phyloP scores from a whole-genome alignment of 805 yeast species.

The Groenewaldozyma salmanticensis region DNA sequence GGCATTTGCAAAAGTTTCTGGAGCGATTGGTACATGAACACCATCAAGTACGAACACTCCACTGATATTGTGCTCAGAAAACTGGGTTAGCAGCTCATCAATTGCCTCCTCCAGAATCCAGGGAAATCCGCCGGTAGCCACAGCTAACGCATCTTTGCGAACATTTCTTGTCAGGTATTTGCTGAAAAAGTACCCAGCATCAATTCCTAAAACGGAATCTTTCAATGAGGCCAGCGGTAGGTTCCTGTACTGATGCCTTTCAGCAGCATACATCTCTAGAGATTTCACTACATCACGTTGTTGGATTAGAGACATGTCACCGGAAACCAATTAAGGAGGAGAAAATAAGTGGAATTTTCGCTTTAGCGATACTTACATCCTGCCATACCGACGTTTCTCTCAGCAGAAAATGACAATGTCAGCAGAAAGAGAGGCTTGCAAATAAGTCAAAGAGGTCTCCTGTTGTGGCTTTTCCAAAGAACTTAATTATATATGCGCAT shows the following conservation, averaged over 20 bases:
- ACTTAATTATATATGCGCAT: no score
- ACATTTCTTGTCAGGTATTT: slow-evolving; percentile 40
- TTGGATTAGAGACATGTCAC: no score
- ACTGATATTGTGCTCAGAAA: slow-evolving; percentile 53
- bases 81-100: slow-evolving; percentile 51
- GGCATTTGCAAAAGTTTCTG: slow-evolving; percentile 9
- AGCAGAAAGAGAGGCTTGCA: no score
- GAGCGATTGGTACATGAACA: slow-evolving; percentile 31
- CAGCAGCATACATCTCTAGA: slow-evolving; percentile 59
- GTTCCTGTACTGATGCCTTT: slow-evolving; percentile 50
- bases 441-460: no score
- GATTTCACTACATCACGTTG: slow-evolving; percentile 46
- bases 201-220: slow-evolving; percentile 70
- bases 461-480: no score
- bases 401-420: no score
- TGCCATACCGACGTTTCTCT: no score
- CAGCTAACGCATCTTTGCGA: slow-evolving; percentile 58
- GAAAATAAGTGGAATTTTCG: no score
- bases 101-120: slow-evolving; percentile 45
- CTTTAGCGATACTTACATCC: slow-evolving; percentile 6
- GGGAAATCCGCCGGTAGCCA: slow-evolving; percentile 79
- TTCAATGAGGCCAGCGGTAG: slow-evolving; percentile 55
- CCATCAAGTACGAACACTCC: slow-evolving; percentile 80
- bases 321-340: no score
- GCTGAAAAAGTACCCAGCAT: slow-evolving; percentile 68